Conservation (phyloP, 1,284 basidiomycete species). For the Fomes fomentarius region DNA sequence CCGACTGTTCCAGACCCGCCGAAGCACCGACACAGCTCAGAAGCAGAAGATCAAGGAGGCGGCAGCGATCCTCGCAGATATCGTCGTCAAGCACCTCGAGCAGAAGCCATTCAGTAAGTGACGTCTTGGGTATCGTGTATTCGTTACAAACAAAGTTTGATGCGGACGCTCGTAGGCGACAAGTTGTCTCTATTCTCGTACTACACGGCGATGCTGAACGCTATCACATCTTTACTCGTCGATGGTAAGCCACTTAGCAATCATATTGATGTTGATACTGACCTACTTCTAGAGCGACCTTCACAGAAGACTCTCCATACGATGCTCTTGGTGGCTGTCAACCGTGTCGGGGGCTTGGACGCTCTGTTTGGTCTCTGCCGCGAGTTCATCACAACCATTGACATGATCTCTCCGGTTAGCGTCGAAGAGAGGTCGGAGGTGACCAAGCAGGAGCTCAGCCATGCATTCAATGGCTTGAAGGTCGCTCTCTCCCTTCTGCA, state of each 20-base stretch:
- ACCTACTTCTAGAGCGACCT: slow-evolving; percentile 63
- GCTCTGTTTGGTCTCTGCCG: slow-evolving; percentile 66
- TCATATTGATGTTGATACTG: neutral
- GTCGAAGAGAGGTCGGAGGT: slow-evolving; percentile 59
- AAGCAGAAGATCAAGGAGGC: slow-evolving; percentile 79
- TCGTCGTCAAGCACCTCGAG: slow-evolving; percentile 76
- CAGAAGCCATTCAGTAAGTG: slow-evolving; percentile 56
- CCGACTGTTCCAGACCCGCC: slow-evolving; percentile 85
- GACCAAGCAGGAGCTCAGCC: slow-evolving; percentile 65
- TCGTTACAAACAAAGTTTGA: slow-evolving; percentile 8
- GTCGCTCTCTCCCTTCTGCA: slow-evolving; percentile 81
- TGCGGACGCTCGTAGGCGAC: slow-evolving; percentile 53
- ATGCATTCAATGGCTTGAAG: slow-evolving; percentile 83
- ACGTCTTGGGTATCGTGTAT: neutral
- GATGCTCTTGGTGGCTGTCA: slow-evolving; percentile 78
- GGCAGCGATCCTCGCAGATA: slow-evolving; percentile 69
- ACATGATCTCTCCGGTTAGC: slow-evolving; percentile 48
- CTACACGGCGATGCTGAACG: slow-evolving; percentile 78
- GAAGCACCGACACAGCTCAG: slow-evolving; percentile 77
- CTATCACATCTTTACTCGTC: slow-evolving; percentile 76
- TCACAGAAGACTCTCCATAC: slow-evolving; percentile 81
- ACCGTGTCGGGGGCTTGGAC: slow-evolving; percentile 74
- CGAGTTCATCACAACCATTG: slow-evolving; percentile 61
- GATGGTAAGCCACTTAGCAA: slow-evolving; percentile 64
- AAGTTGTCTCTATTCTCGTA: slow-evolving; percentile 62